phyloP scores from a whole-genome alignment of 306 rosid species.

The Crataegus laevigata region DNA sequence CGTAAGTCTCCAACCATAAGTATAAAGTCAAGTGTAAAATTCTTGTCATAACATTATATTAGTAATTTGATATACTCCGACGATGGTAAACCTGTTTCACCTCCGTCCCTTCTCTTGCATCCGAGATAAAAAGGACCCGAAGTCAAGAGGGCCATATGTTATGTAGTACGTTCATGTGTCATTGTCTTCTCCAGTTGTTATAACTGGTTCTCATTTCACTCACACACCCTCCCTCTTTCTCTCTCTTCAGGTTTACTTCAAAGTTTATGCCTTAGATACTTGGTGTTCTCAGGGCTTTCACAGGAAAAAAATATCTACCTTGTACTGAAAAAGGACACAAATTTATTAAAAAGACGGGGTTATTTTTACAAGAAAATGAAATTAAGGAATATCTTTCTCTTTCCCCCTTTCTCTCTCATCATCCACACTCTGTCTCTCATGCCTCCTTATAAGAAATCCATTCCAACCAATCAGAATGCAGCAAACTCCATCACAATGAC shows the following conservation, averaged over 20 bases:
- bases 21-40: no score
- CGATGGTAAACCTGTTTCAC: no score
- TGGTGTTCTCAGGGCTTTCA: neutral
- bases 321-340: neutral
- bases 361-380: neutral
- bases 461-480: conserved; percentile 56
- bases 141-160: neutral
- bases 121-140: neutral
- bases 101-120: no score
- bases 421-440: conserved; percentile 21
- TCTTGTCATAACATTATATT: no score
- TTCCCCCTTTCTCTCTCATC: conserved; percentile 35
- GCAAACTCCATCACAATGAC: conserved; percentile 46
- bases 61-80: no score
- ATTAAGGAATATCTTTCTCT: neutral
- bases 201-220: neutral
- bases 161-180: neutral
- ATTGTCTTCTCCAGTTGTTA: neutral
- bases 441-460: conserved; percentile 41
- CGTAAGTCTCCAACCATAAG: no score
- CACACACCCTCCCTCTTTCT: no score
- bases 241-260: no score
- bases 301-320: neutral
- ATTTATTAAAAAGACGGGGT: neutral
- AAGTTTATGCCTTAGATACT: neutral